Evolutionary conservation across 805 yeast genomes (phyloP).

Genomic region (Torulaspora franciscae): DNA sequence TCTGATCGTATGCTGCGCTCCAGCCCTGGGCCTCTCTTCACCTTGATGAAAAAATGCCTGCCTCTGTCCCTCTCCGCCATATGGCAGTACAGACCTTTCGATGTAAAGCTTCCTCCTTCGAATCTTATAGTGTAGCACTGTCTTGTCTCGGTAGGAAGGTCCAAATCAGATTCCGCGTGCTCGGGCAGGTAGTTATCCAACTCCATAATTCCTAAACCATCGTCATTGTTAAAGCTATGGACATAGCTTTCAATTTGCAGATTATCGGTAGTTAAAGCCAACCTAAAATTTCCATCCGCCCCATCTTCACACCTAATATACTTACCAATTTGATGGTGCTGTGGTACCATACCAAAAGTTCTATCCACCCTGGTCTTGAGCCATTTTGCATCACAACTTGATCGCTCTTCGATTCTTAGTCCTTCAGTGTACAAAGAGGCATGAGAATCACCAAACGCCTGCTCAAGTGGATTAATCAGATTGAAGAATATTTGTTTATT

Average conservation of each 20-base stretch:
- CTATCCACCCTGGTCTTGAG: not conserved
- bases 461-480: slow-evolving; percentile 10
- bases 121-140: slow-evolving; percentile 1
- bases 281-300: not conserved
- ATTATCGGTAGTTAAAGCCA: not conserved
- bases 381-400: not conserved
- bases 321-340: slow-evolving; percentile 4
- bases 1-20: not conserved
- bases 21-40: not conserved
- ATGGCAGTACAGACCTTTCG: slow-evolving; percentile 9
- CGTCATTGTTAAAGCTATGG: not conserved
- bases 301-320: not conserved
- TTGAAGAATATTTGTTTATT: slow-evolving; percentile 1
- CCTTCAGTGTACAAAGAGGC: slow-evolving; percentile 2
- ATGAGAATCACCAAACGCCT: slow-evolving; percentile 2
- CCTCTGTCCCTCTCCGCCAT: slow-evolving; percentile 1
- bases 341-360: slow-evolving; percentile 3
- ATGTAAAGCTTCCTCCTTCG: not conserved
- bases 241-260: not conserved
- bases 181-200: not conserved
- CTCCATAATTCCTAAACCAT: not conserved
- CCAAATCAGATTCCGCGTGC: not conserved
- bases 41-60: slow-evolving; percentile 2
- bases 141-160: not conserved
- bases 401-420: slow-evolving; percentile 7